Conservation (phyloP, 176 grass and related monocot species). For the Oryza meridionalis region DNA sequence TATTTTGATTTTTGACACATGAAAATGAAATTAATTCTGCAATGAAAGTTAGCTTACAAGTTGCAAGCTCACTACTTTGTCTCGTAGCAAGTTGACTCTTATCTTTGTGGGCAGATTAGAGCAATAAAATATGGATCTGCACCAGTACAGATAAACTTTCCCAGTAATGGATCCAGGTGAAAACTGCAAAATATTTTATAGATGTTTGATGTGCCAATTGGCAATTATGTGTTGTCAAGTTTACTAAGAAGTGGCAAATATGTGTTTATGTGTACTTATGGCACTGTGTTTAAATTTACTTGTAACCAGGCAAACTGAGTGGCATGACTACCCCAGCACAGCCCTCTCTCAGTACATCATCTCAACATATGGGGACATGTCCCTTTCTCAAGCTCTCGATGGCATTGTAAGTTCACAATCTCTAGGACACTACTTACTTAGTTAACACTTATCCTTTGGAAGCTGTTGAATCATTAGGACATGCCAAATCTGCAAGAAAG, state of each 20-base stretch:
- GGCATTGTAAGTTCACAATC: conserved; percentile 50
- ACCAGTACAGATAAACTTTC: conserved; percentile 41
- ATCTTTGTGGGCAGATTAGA: conserved; percentile 49
- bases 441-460: conserved; percentile 1
- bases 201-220: background rate
- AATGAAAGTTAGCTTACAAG: background rate
- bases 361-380: conserved; percentile 57
- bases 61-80: background rate
- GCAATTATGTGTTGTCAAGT: background rate
- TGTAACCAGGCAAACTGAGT: conserved; percentile 46
- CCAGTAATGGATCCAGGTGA: conserved; percentile 46
- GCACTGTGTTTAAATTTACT: background rate
- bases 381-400: conserved; percentile 54
- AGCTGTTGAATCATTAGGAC: background rate
- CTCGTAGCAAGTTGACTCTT: conserved; percentile 3
- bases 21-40: background rate
- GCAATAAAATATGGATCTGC: conserved; percentile 64
- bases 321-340: conserved; percentile 22
- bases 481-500: conserved; percentile 15
- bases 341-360: conserved; percentile 46
- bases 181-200: background rate
- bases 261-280: conserved; percentile 20
- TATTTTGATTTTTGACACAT: conserved; percentile 7
- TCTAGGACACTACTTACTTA: background rate
- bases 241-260: background rate